These are phyloP conservation scores for Exophiala alcalophila DNA, from an alignment of 2,329 filamentous ascomycete species.

Conservation along the genomic window DNA sequence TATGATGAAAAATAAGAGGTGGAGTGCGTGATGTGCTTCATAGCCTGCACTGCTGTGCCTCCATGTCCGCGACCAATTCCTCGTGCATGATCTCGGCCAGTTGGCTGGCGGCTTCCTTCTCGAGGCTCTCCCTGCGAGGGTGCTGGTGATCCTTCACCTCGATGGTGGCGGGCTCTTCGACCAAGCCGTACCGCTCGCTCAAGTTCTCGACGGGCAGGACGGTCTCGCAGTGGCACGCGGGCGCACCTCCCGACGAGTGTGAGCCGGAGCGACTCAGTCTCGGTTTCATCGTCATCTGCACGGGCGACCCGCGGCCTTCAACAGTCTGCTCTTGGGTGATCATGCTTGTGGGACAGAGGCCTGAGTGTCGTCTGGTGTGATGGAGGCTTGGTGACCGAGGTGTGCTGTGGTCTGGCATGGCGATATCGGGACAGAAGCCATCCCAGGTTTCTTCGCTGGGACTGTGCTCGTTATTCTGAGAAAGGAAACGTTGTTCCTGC, in stretches of 20 bases:
- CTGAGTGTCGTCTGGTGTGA: slow-evolving; percentile 22
- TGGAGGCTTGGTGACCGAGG: slow-evolving; percentile 5
- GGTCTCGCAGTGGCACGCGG: slow-evolving; percentile 20
- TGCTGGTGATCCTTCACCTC: too few species aligned
- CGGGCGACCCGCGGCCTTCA: slow-evolving; percentile 12
- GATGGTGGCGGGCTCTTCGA: slow-evolving; percentile 16
- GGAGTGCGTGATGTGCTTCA: too few species aligned
- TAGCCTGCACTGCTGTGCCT: slow-evolving; percentile 15
- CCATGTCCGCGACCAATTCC: slow-evolving; percentile 21
- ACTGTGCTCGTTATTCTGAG: slow-evolving; percentile 9
- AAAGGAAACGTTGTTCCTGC: slow-evolving; percentile 11
- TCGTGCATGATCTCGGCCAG: slow-evolving; percentile 22
- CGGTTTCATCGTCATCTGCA: slow-evolving; percentile 20
- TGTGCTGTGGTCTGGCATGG: slow-evolving; percentile 16
- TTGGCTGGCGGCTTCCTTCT: slow-evolving; percentile 12
- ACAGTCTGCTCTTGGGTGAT: slow-evolving; percentile 4
- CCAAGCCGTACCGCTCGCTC: slow-evolving; percentile 21
- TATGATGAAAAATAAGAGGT: too few species aligned
- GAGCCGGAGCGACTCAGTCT: too few species aligned
- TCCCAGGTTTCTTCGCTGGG: slow-evolving; percentile 20
- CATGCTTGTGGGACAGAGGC: slow-evolving; percentile 19
- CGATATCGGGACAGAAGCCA: slow-evolving; percentile 25
- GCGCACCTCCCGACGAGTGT: too few species aligned
- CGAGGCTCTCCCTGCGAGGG: slow-evolving; percentile 11
- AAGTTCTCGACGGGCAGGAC: slow-evolving; percentile 21